Conservation (phyloP, 73 alveolate genomes). For the Symbiodinium pilosum region DNA sequence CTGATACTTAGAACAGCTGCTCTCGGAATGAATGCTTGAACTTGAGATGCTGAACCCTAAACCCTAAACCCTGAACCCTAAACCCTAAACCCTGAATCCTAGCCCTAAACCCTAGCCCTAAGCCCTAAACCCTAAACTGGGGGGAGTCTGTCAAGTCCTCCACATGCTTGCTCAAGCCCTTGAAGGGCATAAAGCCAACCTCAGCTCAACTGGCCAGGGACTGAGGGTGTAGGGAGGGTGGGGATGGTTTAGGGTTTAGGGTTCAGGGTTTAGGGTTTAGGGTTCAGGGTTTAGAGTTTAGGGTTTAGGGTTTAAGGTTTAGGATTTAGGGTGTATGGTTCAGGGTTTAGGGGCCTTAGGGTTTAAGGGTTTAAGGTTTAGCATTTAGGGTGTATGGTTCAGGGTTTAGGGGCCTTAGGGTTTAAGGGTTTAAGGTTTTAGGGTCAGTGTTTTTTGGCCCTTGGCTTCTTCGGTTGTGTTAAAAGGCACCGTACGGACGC, state of each 20-base stretch:
- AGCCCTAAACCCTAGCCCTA: not conserved
- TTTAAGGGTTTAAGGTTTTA: not conserved
- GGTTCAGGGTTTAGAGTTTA: not conserved
- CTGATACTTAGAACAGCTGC: too few relatives aligned
- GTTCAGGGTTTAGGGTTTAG: not conserved
- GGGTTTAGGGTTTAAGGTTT: too few relatives aligned
- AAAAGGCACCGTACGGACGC: not conserved
- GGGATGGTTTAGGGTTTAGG: not conserved
- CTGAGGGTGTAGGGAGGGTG: not conserved
- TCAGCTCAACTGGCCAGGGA: not conserved
- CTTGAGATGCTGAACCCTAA: not conserved
- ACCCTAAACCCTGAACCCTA: not conserved
- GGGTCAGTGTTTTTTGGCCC: not conserved
- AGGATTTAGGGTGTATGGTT: too few relatives aligned
- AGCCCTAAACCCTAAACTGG: not conserved
- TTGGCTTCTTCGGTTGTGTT: too few relatives aligned
- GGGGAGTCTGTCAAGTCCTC: conserved; percentile 1
- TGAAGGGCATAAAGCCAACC: conserved; percentile 89
- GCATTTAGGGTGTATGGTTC: not conserved
- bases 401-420: not conserved
- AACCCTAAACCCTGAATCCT: not conserved
- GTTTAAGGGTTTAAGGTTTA: not conserved
- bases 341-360: not conserved
- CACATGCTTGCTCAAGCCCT: conserved; percentile 69
- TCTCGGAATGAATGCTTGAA: too few relatives aligned